phyloP scores from a whole-genome alignment of 495 filamentous ascomycete species.

The Penicillium lividum region DNA sequence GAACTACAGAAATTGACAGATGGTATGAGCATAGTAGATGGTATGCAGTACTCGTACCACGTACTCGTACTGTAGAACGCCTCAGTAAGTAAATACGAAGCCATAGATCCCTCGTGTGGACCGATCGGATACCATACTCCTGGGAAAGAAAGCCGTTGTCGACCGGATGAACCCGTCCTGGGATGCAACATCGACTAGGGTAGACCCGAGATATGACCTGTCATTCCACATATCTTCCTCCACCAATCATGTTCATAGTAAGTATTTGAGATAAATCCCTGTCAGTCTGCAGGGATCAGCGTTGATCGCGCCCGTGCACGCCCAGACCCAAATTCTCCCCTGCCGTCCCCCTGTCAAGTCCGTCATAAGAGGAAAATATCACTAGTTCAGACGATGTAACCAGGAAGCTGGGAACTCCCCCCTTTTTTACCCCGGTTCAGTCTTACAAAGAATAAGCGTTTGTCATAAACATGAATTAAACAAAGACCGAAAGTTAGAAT shows the following conservation, averaged over 20 bases:
- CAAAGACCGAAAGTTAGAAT: no score
- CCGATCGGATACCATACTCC: constrained; percentile 27
- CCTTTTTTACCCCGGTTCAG: not conserved
- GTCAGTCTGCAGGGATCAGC: constrained; percentile 34
- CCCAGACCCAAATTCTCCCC: constrained; percentile 11
- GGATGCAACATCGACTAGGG: constrained; percentile 32
- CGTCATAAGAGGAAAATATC: not conserved
- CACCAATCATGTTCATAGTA: constrained; percentile 36
- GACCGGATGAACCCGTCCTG: constrained; percentile 26
- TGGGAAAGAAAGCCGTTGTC: constrained; percentile 31
- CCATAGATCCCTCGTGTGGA: constrained; percentile 31
- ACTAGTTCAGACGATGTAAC: not conserved
- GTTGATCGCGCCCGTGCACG: constrained; percentile 32
- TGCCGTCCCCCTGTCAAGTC: constrained; percentile 7
- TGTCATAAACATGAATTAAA: not conserved
- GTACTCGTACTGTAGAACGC: no score
- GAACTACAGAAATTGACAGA: no score
- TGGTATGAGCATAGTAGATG: no score
- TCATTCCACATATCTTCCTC: constrained; percentile 16
- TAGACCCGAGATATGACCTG: constrained; percentile 25
- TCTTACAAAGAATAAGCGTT: not conserved
- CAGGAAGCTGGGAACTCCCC: not conserved
- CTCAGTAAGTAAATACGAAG: not conserved
- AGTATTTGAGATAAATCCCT: constrained; percentile 48
- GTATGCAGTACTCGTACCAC: no score